phyloP scores from a whole-genome alignment of 2,329 filamentous ascomycete species.

The Paradendryphiella salina region DNA sequence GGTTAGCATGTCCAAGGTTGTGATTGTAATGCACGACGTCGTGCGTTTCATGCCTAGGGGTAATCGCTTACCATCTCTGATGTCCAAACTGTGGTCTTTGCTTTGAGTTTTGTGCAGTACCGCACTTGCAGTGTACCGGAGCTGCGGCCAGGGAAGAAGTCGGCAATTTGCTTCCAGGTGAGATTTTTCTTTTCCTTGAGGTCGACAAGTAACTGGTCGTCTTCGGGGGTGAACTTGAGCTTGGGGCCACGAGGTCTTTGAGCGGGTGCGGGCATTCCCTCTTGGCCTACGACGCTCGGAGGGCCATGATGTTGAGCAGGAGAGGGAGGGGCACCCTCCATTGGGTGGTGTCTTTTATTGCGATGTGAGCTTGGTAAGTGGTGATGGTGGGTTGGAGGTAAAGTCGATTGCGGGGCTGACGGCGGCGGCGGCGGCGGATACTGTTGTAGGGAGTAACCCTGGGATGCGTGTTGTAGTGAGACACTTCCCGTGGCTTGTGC shows the following conservation, averaged over 20 bases:
- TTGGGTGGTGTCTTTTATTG: constrained; percentile 63
- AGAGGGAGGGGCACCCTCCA: constrained; percentile 51
- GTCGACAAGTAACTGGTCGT: constrained; percentile 84
- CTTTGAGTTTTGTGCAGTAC: constrained; percentile 93
- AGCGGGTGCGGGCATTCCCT: constrained; percentile 83
- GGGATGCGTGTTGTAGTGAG: constrained; percentile 47
- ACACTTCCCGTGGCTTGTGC: constrained; percentile 45
- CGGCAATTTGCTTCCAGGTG: constrained; percentile 96
- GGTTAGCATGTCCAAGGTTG: constrained; percentile 41
- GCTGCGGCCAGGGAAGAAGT: constrained; percentile 89
- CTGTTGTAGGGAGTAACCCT: constrained; percentile 44
- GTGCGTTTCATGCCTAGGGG: constrained; percentile 38
- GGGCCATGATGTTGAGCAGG: constrained; percentile 59
- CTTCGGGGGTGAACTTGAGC: constrained; percentile 90
- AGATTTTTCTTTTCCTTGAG: constrained; percentile 93
- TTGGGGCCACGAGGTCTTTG: constrained; percentile 82
- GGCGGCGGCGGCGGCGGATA: constrained; percentile 37
- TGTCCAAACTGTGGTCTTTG: constrained; percentile 90
- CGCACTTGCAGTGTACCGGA: constrained; percentile 90
- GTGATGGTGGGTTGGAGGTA: constrained; percentile 67
- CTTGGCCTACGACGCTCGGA: constrained; percentile 83
- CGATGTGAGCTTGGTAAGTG: constrained; percentile 73
- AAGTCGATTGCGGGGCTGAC: constrained; percentile 29
- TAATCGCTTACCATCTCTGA: constrained; percentile 77
- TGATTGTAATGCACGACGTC: constrained; percentile 40